Evolutionary conservation across 164 flowering plant species (phyloP).

Genomic region (Chloranthus sessilifolius): DNA sequence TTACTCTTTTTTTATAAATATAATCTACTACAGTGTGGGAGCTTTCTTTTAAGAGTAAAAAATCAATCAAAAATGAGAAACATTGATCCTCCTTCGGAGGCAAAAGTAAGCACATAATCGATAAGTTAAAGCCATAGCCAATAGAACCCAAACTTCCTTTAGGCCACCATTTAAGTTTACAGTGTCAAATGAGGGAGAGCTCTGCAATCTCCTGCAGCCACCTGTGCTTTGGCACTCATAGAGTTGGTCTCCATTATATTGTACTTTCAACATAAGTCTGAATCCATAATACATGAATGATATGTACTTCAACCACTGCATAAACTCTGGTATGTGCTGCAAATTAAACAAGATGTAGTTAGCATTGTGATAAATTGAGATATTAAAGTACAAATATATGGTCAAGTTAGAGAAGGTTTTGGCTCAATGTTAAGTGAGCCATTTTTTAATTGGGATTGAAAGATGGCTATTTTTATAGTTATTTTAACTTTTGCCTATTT

Average conservation of each 20-base stretch:
- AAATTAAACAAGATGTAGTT: no score
- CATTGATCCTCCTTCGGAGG: slow-evolving; percentile 56
- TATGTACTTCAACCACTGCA: slow-evolving; percentile 88
- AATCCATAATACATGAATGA: slow-evolving; percentile 90
- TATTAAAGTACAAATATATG: no score
- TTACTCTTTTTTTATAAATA: no score
- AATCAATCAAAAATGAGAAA: slow-evolving; percentile 31
- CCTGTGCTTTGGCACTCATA: slow-evolving; percentile 71
- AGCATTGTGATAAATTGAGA: no score
- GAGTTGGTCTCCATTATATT: slow-evolving; percentile 70
- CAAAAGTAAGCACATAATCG: slow-evolving; percentile 67
- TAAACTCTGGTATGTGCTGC: slow-evolving; percentile 94
- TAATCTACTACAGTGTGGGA: no score
- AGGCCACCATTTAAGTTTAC: slow-evolving; percentile 72
- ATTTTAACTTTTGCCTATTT: no score
- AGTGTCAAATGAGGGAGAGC: slow-evolving; percentile 82
- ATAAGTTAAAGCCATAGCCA: slow-evolving; percentile 77
- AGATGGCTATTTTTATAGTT: no score
- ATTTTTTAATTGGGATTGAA: no score
- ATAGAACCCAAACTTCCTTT: slow-evolving; percentile 78
- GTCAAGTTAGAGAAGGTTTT: no score
- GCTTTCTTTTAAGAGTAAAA: not conserved
- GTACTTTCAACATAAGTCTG: slow-evolving; percentile 84
- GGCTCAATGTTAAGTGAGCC: no score
- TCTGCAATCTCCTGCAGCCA: slow-evolving; percentile 75